Base-by-base conservation (phyloP, 1,139 yeast species). In the Hemisphaericaspora xylanilytica region DNA sequence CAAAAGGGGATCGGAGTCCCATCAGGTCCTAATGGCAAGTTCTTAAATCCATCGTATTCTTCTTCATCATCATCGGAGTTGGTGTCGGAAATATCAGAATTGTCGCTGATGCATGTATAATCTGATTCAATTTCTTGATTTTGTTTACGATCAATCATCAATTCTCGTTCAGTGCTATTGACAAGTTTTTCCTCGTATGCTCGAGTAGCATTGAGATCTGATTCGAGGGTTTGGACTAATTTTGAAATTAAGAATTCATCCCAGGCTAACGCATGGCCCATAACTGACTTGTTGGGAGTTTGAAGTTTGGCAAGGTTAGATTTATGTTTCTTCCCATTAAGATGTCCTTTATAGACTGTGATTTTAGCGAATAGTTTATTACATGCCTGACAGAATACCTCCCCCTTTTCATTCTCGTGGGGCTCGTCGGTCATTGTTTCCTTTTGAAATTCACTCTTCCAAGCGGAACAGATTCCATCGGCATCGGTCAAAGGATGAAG, bases 1-100 rank as follows among this genome's bases (percentile, higher is more conserved):
- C 99, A 92, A 43, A 73, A 80, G 1, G 98, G 98, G 28, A 92
- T 88, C 0, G 97, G 97, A 30, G 75, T 75, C 0, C 97, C 97
- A 59, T 90, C 96, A 26, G 87, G 75, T 0, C 96, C 97, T 1
- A 87, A 47, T 0, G 96, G 96, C 39, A 87, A 60, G 44, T 83
- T 79, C 41, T 79, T 67, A 46, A 49, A 52, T 4, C 48, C 41
- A 5, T 47, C 50, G 6, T 44, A 51, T 3, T 52, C 53, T 1
- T 49, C 49, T 2, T 45, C 53, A 1, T 41, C 53, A 1, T 41
- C 51, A n/a, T 56, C 64, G 9, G 59, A 62, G 15, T 65, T 67
- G 25, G 59, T 60, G 4, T 65, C 48, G 3, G 77, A 56, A 35
- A 54, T 63, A n/a, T 65, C 70, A 0, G 67, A 63, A 7, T 63